Base-by-base conservation (phyloP, 2,329 filamentous ascomycete species). In the Trichoderma atroviride region DNA sequence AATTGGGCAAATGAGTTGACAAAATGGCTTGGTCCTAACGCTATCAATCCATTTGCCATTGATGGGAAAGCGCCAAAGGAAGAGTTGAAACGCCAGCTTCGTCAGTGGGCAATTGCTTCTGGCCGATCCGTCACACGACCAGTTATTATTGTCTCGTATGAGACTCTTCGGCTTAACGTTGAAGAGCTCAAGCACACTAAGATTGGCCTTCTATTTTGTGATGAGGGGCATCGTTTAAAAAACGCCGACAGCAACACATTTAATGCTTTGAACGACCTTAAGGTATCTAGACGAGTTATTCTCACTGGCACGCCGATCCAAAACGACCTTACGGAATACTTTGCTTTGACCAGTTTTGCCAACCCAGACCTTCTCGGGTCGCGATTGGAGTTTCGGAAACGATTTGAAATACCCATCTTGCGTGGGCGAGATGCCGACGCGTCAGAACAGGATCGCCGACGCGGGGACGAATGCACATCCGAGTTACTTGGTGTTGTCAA, bases 321-420 rank as follows among this genome's bases (percentile, higher is more conserved):
- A 76, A 99, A 99, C 75, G 96, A 99, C 78, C 82, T 99, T n/a
- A 96, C 95, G 0, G 96, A 99, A 78, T 99, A 99, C 79, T 99
- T 97, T 76, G 90, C 96, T 3, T 86, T 99, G 11, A 92, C 98
- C 70, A 97, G 95, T 79, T 99, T 99, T 76, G 96, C 96, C 33
- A 99, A 99, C 74, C 96, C 96, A 0, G 92, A 93, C 74, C 88
- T 98, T 47, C 88, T 99, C 2, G 96, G 96, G 19, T 96, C 92
- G 10, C 89, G 94, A 31, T 87, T 89, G 57, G 96, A 99, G 55
- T 99, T 99, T 78, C 91, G 95, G 73, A 98, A 98, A 79, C 90
- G 92, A 56, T 99, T 92, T 75, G 96, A 99, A 77, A 85, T 97
- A 27, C 95, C 96, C 0, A 99, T 99, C 76, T 83, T 98, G 31